These are phyloP conservation scores for Ceratobasidium sp. DNA, from an alignment of 1,284 basidiomycete genomes.

Conservation along the genomic window DNA sequence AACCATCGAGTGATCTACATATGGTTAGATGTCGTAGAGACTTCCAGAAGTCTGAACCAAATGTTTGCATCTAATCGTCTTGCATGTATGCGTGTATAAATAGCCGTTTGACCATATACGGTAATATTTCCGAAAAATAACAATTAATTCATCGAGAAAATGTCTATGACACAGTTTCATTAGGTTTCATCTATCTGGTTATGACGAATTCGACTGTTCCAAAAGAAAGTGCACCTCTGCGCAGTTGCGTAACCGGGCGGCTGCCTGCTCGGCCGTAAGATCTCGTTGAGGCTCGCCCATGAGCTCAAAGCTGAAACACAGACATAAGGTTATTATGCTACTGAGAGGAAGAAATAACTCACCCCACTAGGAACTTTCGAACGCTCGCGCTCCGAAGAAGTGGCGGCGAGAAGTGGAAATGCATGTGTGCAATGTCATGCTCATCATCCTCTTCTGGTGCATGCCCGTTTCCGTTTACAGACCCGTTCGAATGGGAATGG, in stretches of 20 bases:
- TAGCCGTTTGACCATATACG: neutral
- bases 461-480: neutral
- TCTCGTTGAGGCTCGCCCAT: constrained; percentile 92
- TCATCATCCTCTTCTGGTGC: constrained; percentile 53
- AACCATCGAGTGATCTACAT: neutral
- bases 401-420: constrained; percentile 89
- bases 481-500: constrained; percentile 8
- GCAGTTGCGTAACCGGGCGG: constrained; percentile 63
- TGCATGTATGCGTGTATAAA: neutral
- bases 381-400: constrained; percentile 81
- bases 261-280: constrained; percentile 88
- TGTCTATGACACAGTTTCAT: neutral
- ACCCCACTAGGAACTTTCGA: constrained; percentile 91
- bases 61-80: neutral
- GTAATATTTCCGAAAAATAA: neutral
- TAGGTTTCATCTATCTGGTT: constrained; percentile 1
- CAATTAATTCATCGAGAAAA: neutral
- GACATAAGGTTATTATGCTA: constrained; percentile 2
- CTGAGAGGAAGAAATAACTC: constrained; percentile 48
- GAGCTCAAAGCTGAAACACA: constrained; percentile 75
- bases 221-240: constrained; percentile 59
- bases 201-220: constrained; percentile 2
- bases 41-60: too few species aligned
- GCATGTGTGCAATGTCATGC: constrained; percentile 71
- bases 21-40: too few species aligned